phyloP scores from a whole-genome alignment of 108 stramenopile species.

The Cylindrotheca fusiformis region DNA sequence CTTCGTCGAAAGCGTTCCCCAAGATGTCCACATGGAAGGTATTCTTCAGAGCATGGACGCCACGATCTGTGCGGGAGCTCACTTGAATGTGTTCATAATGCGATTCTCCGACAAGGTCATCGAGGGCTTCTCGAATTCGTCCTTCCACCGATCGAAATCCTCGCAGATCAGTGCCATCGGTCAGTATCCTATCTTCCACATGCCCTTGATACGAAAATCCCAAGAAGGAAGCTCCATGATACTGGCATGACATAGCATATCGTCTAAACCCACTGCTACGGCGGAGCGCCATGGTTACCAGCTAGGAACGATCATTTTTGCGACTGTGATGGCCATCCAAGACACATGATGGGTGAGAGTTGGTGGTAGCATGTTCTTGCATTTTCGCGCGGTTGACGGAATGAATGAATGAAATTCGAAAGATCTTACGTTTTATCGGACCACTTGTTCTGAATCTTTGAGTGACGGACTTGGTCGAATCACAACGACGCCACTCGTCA shows the following conservation, averaged over 20 bases:
- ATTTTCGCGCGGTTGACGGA: too few species aligned
- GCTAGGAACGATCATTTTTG: too few species aligned
- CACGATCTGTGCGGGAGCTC: conserved; percentile 77
- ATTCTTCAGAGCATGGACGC: conserved; percentile 84
- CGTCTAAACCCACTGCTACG: conserved; percentile 44
- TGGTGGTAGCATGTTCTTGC: too few species aligned
- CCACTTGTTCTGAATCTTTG: too few species aligned
- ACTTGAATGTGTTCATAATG: conserved; percentile 74
- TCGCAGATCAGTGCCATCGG: conserved; percentile 56
- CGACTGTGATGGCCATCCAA: too few species aligned
- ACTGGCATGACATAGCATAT: conserved; percentile 72
- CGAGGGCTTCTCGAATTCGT: conserved; percentile 59
- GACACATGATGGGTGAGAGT: too few species aligned
- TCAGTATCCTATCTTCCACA: conserved; percentile 53
- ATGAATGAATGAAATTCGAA: too few species aligned
- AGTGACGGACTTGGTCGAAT: too few species aligned
- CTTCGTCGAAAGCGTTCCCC: conserved; percentile 2
- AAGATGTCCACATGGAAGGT: conserved; percentile 83
- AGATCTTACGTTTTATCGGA: too few species aligned
- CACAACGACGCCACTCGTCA: too few species aligned
- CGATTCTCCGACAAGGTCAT: conserved; percentile 35
- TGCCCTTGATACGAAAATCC: conserved; percentile 71
- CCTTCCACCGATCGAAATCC: conserved; percentile 71
- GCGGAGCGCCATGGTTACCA: conserved; percentile 19
- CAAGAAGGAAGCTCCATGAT: conserved; percentile 64